These are phyloP conservation scores for Carnegiea gigantea DNA, from an alignment of 179 eudicot genomes.

Conservation along the genomic window DNA sequence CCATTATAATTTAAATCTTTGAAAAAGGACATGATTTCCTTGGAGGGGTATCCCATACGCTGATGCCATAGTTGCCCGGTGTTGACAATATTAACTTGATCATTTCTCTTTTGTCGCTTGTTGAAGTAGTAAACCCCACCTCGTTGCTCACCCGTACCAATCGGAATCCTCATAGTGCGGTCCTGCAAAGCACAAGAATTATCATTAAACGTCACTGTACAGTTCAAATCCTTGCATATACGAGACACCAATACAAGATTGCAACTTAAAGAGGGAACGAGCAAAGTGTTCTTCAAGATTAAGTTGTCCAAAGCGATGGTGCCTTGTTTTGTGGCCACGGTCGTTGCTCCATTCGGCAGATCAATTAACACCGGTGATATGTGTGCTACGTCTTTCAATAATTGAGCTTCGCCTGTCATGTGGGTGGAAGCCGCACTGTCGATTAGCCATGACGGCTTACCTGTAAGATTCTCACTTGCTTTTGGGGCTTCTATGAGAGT, in stretches of 20 bases:
- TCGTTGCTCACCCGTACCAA: background rate
- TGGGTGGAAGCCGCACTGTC: background rate
- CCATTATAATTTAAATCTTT: background rate
- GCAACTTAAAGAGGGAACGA: background rate
- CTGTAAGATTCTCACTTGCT: background rate
- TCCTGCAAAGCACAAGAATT: background rate
- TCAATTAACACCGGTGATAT: background rate
- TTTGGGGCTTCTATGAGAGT: background rate
- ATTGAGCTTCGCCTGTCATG: too few relatives aligned
- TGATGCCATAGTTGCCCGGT: background rate
- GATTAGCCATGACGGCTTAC: background rate
- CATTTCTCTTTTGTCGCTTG: too few relatives aligned
- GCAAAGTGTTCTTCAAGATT: background rate
- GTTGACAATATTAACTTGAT: background rate
- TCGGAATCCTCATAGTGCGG: slow-evolving; percentile 1
- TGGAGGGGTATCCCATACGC: too few relatives aligned
- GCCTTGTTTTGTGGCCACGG: background rate
- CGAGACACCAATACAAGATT: background rate
- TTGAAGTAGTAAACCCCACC: background rate
- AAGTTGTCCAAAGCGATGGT: background rate
- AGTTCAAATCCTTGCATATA: background rate
- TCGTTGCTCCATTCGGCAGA: background rate
- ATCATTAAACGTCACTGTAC: background rate
- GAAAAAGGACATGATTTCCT: too few relatives aligned
- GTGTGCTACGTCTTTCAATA: background rate